These are phyloP conservation scores for Fusarium duplospermum DNA, from an alignment of 2,329 filamentous ascomycete genomes.

Conservation along the genomic window DNA sequence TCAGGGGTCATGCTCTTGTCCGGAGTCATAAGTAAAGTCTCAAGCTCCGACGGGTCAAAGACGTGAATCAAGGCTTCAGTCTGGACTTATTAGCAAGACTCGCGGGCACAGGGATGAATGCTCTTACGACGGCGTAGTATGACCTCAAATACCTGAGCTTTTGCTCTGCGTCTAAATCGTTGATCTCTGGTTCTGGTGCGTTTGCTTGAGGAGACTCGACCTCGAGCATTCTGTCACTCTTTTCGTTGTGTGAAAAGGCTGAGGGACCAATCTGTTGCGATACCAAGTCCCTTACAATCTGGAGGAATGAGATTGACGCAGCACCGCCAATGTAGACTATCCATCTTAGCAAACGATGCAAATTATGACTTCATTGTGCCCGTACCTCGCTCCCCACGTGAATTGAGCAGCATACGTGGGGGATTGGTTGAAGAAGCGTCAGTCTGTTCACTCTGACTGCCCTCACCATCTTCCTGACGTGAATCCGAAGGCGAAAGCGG, in stretches of 20 bases:
- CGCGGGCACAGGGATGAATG: accelerated
- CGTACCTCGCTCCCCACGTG: conserved; percentile 63
- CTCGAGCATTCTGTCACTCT: conserved; percentile 45
- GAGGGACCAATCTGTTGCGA: conserved; percentile 43
- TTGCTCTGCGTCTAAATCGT: background rate
- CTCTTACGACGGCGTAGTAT: conserved; percentile 35
- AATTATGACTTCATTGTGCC: background rate
- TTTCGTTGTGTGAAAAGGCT: conserved; percentile 43
- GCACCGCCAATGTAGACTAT: conserved; percentile 63
- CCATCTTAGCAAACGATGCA: background rate
- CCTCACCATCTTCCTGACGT: conserved; percentile 39
- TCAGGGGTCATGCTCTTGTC: background rate
- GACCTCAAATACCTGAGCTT: conserved; percentile 24
- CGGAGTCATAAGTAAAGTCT: conserved; percentile 32
- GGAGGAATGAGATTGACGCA: conserved; percentile 66
- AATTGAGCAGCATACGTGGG: conserved; percentile 61
- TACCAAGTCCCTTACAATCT: conserved; percentile 47
- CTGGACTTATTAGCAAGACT: conserved; percentile 22
- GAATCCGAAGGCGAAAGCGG: conserved; percentile 48
- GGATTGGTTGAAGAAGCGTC: conserved; percentile 34
- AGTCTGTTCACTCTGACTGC: conserved; percentile 13
- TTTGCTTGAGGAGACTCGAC: conserved; percentile 33
- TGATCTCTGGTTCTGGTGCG: background rate
- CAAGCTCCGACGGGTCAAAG: conserved; percentile 46
- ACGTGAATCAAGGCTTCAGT: conserved; percentile 51